Evolutionary conservation across 164 flowering plant genomes (phyloP).

Genomic region (Kalanchoe fedtschenkoi): DNA sequence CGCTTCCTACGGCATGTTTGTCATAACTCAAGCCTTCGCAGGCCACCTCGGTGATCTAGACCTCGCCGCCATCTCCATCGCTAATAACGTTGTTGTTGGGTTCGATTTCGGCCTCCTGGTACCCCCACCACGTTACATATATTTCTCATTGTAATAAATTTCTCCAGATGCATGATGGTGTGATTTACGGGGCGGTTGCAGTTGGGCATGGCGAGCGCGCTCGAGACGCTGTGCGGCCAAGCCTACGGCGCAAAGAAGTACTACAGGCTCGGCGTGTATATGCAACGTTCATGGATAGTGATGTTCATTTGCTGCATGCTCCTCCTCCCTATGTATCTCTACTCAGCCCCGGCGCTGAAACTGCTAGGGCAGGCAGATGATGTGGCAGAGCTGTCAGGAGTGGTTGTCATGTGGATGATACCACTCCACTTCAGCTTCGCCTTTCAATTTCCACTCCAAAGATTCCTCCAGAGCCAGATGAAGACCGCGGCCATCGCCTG

Average conservation of each 20-base stretch:
- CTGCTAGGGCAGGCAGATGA: constrained; percentile 23
- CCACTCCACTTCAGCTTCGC: constrained; percentile 47
- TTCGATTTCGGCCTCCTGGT: constrained; percentile 61
- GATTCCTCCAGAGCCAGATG: constrained; percentile 45
- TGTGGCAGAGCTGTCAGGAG: constrained; percentile 32
- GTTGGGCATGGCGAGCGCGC: constrained; percentile 40
- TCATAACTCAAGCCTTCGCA: constrained; percentile 50
- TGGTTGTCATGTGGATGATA: constrained; percentile 26
- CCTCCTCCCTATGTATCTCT: constrained; percentile 27
- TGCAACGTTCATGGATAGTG: constrained; percentile 41
- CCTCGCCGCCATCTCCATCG: constrained; percentile 50
- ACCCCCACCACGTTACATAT: constrained; percentile 7
- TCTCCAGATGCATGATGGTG: too few relatives aligned
- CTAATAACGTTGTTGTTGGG: constrained; percentile 35
- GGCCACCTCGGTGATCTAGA: constrained; percentile 57
- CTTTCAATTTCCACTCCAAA: constrained; percentile 33
- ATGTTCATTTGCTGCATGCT: constrained; percentile 22
- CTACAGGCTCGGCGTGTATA: constrained; percentile 33
- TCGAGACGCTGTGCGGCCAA: constrained; percentile 38
- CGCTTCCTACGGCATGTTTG: constrained; percentile 30
- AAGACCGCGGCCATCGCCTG: constrained; percentile 28
- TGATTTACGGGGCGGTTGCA: too few relatives aligned
- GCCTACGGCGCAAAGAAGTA: constrained; percentile 33
- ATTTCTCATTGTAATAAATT: neutral
- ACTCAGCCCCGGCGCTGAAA: constrained; percentile 24